These are phyloP conservation scores for Ophiostoma ips DNA, from an alignment of 2,329 filamentous ascomycete species.

Conservation along the genomic window DNA sequence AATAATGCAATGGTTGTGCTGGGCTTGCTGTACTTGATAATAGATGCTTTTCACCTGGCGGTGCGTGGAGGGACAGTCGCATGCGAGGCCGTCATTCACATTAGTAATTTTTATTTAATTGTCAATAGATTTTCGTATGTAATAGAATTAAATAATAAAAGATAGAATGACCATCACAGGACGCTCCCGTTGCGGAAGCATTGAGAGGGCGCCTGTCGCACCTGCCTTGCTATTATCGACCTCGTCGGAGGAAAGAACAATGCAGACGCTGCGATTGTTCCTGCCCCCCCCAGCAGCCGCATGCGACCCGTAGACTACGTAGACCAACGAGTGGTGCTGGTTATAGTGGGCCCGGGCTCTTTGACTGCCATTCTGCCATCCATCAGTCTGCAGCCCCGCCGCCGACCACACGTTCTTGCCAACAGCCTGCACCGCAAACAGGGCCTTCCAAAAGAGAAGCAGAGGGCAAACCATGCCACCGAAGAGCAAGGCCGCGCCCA, in stretches of 20 bases:
- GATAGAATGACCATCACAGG: no score
- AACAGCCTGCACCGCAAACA: neutral
- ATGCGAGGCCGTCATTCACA: neutral
- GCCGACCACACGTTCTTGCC: neutral
- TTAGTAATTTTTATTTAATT: no score
- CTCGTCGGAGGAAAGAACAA: neutral
- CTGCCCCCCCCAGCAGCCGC: no score
- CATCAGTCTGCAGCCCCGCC: neutral
- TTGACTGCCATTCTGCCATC: neutral
- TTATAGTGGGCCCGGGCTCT: no score
- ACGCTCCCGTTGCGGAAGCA: no score
- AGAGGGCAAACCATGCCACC: conserved; percentile 20
- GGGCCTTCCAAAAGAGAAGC: neutral
- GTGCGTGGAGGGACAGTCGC: neutral
- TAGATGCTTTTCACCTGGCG: neutral
- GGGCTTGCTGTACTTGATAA: neutral
- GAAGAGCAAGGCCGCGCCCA: conserved; percentile 18
- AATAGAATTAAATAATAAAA: no score
- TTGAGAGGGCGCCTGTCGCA: no score
- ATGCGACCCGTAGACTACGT: no score
- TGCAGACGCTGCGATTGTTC: no score
- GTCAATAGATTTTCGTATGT: no score
- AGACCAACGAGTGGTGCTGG: no score
- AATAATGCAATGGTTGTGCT: neutral
- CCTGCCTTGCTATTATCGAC: neutral